A percentile compares a stretch with the other conserved stretches of the same genome.
Conservation (phyloP, 2,329 filamentous ascomycete genomes). For the Ceratocystis huliohia region DNA sequence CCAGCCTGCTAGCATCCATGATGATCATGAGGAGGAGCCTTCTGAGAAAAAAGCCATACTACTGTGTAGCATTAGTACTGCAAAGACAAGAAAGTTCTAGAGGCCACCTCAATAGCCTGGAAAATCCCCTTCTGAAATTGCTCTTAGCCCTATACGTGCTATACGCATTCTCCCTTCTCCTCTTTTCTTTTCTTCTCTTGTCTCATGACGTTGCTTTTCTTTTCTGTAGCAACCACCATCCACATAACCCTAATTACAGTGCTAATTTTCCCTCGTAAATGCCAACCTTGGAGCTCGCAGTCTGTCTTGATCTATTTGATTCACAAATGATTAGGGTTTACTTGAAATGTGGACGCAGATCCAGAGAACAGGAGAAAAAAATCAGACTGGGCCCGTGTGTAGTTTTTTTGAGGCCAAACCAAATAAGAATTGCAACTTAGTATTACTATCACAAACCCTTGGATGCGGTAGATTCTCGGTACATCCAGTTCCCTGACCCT, state of each 20-base stretch:
- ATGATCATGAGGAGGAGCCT: too few relatives aligned
- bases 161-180: not conserved
- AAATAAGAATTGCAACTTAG: not conserved
- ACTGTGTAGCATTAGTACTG: too few relatives aligned
- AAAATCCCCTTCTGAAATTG: not conserved
- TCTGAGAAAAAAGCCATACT: too few relatives aligned
- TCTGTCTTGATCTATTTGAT: not conserved
- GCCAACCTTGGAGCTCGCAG: too few relatives aligned
- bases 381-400: slow-evolving; percentile 4
- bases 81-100: too few relatives aligned
- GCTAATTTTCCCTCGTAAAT: not conserved
- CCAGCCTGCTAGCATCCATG: too few relatives aligned
- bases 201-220: not conserved
- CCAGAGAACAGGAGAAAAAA: not conserved
- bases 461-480: not conserved
- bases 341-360: not conserved
- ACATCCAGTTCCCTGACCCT: not conserved
- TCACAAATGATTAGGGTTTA: not conserved
- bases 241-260: not conserved
- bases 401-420: slow-evolving; percentile 4
- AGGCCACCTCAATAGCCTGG: too few relatives aligned
- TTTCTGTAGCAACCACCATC: not conserved
- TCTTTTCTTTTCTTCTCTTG: not conserved
- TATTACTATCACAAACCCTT: not conserved
- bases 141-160: not conserved